These are phyloP conservation scores for Scheffersomyces lignosus DNA, from an alignment of 805 yeast species.

Conservation along the genomic window DNA sequence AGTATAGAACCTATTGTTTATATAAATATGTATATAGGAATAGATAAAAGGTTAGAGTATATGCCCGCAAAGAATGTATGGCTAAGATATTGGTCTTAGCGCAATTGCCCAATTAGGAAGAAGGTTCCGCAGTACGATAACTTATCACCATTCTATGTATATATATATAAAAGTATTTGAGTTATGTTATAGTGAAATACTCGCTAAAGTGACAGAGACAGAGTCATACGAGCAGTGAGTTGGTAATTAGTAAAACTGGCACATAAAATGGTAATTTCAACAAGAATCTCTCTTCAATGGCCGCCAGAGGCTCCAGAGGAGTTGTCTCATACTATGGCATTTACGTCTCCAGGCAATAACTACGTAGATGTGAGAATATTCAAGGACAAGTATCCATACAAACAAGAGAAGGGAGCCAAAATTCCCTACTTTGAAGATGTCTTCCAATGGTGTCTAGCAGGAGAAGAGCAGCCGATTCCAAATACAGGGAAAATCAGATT, in stretches of 20 bases:
- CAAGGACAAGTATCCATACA: slow-evolving; percentile 8
- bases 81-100: no score
- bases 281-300: slow-evolving; percentile 57
- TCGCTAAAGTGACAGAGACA: no score
- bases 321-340: slow-evolving; percentile 48
- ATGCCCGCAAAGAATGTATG: no score
- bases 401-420: neutral
- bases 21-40: no score
- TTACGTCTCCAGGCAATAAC: slow-evolving; percentile 42
- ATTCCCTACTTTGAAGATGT: slow-evolving; percentile 20
- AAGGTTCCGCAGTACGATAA: no score
- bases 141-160: no score
- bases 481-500: slow-evolving; percentile 39
- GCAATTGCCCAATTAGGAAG: no score
- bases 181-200: no score
- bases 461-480: slow-evolving; percentile 41
- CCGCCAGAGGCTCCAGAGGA: slow-evolving; percentile 42
- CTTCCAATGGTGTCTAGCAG: slow-evolving; percentile 62
- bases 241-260: no score
- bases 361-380: slow-evolving; percentile 49
- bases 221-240: no score
- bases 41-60: no score
- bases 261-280: slow-evolving; percentile 44
- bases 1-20: neutral
- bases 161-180: no score